Evolutionary conservation across 2,329 filamentous ascomycete genomes (phyloP), one percentile per base, ranked within the genome.

Genomic region (Eutypella sp.): DNA sequence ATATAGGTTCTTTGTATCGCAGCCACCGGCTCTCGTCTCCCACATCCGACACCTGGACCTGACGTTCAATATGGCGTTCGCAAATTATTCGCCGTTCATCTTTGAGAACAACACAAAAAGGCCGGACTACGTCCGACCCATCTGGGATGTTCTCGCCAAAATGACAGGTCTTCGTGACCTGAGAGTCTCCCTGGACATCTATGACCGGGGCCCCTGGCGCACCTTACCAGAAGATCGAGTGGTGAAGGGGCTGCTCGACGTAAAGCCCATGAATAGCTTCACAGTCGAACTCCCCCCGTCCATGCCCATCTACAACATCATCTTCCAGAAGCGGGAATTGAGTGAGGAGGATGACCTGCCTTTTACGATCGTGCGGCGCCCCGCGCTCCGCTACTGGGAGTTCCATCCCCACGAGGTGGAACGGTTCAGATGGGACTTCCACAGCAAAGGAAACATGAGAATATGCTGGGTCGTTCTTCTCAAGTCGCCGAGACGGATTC

Each of bases 341-440:
- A 52, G 51, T 15, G 40, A 36, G 0, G 31, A 48, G 5, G 50
- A 34, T 20, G 41, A 50, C 8, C 36, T 33, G 8, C 49, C 52
- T 4, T 62, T 62, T 34, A 22, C 42, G 11, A 41, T 64, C 36
- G 50, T 52, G 18, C 55, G 61, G 5, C 56, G 59, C 11, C 52
- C 57, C 13, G 47, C 49, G 18, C 38, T 63, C 15, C 50, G 61
- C 10, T 64, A 62, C 44, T 63, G 61, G 60, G 54, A 61, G n/a
- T 62, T 62, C 37, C 46, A 37, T 5, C 58, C 59, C 3, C 55
- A 58, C 19, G 54, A 58, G 23, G 57, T 62, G 27, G 59, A 62
- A 41, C 52, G 54, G 19, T 60, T 63, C 41, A 52, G 25, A 37
- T 63, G 60, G 60, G 51, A 60, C 33, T 57, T 51, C 22, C 43